Evolutionary conservation across 345 rosid species (phyloP).

Genomic region (Clausena lansium): DNA sequence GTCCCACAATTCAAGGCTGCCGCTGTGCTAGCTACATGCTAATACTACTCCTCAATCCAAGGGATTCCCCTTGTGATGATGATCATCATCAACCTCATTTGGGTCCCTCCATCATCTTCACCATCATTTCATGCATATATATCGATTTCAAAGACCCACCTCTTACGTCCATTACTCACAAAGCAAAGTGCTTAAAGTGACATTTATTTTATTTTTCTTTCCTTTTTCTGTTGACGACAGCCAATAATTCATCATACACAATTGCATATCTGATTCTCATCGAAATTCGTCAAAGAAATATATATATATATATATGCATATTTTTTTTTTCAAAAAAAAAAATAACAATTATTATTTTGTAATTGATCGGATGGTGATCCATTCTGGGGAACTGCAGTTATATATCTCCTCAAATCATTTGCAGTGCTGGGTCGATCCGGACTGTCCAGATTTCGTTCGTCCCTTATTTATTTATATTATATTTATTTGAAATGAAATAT

Average conservation of each 20-base stretch:
- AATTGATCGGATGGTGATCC: constrained; percentile 28
- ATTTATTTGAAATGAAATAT: neutral
- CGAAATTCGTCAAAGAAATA: constrained; percentile 25
- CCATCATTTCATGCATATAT: constrained; percentile 61
- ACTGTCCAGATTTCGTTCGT: constrained; percentile 24
- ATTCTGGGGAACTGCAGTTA: constrained; percentile 35
- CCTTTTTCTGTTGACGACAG: constrained; percentile 3
- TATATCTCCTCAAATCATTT: constrained; percentile 44
- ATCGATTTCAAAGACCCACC: constrained; percentile 35
- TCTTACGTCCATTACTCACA: constrained; percentile 25
- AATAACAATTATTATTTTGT: neutral
- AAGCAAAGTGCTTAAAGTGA: constrained; percentile 19
- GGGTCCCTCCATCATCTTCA: constrained; percentile 66
- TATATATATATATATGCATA: too few relatives aligned
- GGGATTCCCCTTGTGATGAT: constrained; percentile 50
- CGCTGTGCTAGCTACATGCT: neutral
- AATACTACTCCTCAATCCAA: constrained; percentile 57
- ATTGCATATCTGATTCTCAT: constrained; percentile 22
- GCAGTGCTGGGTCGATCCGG: constrained; percentile 44
- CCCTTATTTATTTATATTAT: neutral
- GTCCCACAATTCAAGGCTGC: constrained; percentile 52
- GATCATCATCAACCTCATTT: constrained; percentile 25
- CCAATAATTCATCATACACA: constrained; percentile 25
- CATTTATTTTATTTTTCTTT: neutral
- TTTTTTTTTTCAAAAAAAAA: neutral